Percentiles rank a stretch among this genome's conserved stretches.
Conservation (phyloP, 441 rosid genomes). For the Raphanus hybrid region DNA sequence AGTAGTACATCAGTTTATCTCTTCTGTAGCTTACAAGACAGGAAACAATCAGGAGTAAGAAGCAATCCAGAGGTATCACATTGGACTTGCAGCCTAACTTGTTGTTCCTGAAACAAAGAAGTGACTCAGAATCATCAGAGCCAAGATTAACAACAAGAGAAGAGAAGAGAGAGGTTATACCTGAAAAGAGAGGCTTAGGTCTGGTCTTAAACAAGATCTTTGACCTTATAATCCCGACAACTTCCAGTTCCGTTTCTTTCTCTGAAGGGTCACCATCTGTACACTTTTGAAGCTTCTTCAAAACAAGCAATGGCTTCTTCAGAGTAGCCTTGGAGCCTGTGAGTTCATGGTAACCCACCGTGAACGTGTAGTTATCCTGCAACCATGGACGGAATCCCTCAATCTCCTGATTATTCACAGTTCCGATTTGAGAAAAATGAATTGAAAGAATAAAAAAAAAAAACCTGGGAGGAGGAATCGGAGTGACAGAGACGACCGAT, state of each 20-base stretch:
- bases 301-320: conserved; percentile 82
- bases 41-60: neutral
- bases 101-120: conserved; percentile 32
- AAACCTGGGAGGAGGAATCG: conserved; percentile 72
- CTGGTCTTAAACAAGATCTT: conserved; percentile 82
- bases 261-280: conserved; percentile 30
- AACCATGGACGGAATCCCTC: conserved; percentile 17
- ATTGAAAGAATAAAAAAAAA: neutral
- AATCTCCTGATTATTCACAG: neutral
- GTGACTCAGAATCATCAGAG: neutral
- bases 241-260: conserved; percentile 60
- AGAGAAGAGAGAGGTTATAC: no score
- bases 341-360: conserved; percentile 84
- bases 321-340: conserved; percentile 62
- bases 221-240: conserved; percentile 68
- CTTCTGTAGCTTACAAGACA: neutral
- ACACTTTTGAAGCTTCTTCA: conserved; percentile 59
- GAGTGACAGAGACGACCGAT: conserved; percentile 83
- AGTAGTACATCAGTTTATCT: neutral
- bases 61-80: conserved; percentile 11
- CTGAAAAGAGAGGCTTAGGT: conserved; percentile 81
- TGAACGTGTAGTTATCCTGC: conserved; percentile 74
- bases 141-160: no score
- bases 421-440: neutral
- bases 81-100: conserved; percentile 15